Conservation (phyloP, 371 early-diverging fungal genomes). For the Circinella minor region DNA sequence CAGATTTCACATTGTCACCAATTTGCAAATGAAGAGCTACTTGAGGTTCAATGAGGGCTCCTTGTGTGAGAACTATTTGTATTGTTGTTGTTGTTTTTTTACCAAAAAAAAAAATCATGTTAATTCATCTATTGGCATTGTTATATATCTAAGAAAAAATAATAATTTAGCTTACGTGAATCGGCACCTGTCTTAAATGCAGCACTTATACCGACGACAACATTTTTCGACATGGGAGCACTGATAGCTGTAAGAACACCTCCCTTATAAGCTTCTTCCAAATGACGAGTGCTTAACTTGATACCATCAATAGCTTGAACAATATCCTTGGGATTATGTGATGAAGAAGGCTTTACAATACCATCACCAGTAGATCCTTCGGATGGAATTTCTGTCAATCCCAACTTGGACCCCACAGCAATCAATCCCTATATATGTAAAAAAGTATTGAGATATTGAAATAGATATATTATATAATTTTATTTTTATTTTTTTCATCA, state of each 20-base stretch:
- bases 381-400: slow-evolving; percentile 61
- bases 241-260: slow-evolving; percentile 64
- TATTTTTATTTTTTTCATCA: too few relatives aligned
- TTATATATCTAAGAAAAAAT: too few relatives aligned
- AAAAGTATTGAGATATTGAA: background rate
- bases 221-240: slow-evolving; percentile 45
- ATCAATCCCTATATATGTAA: slow-evolving; percentile 40
- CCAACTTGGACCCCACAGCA: slow-evolving; percentile 57
- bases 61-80: slow-evolving; percentile 25
- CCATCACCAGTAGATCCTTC: slow-evolving; percentile 65
- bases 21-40: slow-evolving; percentile 70
- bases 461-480: too few relatives aligned
- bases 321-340: slow-evolving; percentile 33
- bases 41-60: slow-evolving; percentile 39
- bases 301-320: slow-evolving; percentile 61
- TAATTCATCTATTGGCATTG: too few relatives aligned
- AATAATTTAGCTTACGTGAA: slow-evolving; percentile 17
- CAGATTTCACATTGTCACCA: slow-evolving; percentile 54
- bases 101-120: too few relatives aligned
- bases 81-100: too few relatives aligned
- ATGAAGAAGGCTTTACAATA: slow-evolving; percentile 25
- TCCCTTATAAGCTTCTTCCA: slow-evolving; percentile 66
- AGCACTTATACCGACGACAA: slow-evolving; percentile 49
- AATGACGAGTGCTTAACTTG: slow-evolving; percentile 60
- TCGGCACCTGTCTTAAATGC: slow-evolving; percentile 29